These are phyloP conservation scores for Plasmodium cynomolgi DNA, from an alignment of 169 alveolate genomes.

Conservation along the genomic window DNA sequence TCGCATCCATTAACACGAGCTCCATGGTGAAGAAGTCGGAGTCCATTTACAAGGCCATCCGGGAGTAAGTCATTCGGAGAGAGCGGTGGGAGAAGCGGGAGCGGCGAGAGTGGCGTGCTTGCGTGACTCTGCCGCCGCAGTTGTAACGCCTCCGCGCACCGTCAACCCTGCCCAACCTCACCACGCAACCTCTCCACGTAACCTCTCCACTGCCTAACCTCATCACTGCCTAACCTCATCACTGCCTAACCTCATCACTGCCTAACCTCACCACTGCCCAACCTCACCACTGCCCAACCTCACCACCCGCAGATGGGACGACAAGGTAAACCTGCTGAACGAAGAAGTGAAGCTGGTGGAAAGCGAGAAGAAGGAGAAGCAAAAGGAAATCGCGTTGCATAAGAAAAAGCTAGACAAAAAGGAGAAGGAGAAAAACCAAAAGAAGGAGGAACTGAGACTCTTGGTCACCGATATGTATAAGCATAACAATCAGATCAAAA, in stretches of 20 bases:
- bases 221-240: no score
- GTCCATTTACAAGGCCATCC: conserved; percentile 40
- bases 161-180: no score
- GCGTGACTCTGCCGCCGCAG: no score
- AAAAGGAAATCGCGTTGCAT: conserved; percentile 29
- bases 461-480: conserved; percentile 53
- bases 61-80: conserved; percentile 31
- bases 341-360: conserved; percentile 47
- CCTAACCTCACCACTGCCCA: background rate
- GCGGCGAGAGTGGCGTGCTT: no score
- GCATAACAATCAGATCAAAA: conserved; percentile 33
- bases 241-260: background rate
- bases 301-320: conserved; percentile 45
- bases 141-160: no score
- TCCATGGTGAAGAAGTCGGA: conserved; percentile 59
- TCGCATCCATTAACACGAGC: background rate
- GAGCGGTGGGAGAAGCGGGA: no score
- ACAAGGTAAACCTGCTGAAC: conserved; percentile 20
- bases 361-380: conserved; percentile 30
- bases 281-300: background rate
- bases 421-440: conserved; percentile 39
- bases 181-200: no score
- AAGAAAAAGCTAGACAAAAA: conserved; percentile 38
- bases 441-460: conserved; percentile 38
- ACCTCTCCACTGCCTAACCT: no score